These are phyloP conservation scores for Ephemerocybe angulata DNA, from an alignment of 768 basidiomycete genomes.

Conservation along the genomic window DNA sequence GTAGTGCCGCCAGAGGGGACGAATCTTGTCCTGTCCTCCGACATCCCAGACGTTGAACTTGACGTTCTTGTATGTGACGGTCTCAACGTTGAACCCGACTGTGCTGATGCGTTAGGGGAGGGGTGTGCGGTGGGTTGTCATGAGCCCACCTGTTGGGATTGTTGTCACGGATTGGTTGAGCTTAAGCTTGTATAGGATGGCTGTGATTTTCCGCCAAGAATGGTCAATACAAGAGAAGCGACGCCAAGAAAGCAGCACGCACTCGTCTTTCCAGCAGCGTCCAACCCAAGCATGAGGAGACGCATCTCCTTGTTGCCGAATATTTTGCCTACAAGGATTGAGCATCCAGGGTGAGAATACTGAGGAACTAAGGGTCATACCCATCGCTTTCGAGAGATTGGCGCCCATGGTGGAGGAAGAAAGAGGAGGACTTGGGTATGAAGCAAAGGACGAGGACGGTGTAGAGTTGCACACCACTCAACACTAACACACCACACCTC, in stretches of 20 bases:
- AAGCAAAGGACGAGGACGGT: conserved; percentile 16
- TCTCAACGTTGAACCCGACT: conserved; percentile 99
- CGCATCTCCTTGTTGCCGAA: conserved; percentile 99
- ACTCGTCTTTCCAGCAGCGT: conserved; percentile 99
- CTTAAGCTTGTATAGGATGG: conserved; percentile 98
- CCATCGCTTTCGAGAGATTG: conserved; percentile 81
- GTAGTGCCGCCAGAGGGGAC: conserved; percentile 97
- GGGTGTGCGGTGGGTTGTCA: neutral
- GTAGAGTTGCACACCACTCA: conserved; percentile 10
- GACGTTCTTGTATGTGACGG: conserved; percentile 98
- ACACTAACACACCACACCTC: neutral
- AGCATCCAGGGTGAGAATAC: conserved; percentile 13
- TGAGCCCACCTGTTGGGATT: conserved; percentile 83
- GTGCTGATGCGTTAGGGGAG: conserved; percentile 5
- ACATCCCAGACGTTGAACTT: conserved; percentile 97
- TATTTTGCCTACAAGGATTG: conserved; percentile 63
- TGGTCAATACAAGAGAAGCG: conserved; percentile 8
- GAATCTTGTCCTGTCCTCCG: conserved; percentile 99
- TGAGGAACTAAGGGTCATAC: conserved; percentile 37
- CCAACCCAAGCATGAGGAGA: conserved; percentile 92
- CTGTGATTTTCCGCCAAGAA: no score
- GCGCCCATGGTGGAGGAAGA: conserved; percentile 85
- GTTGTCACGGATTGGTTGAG: conserved; percentile 98
- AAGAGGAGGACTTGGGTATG: conserved; percentile 25
- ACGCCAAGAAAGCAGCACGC: conserved; percentile 28